Base-by-base conservation (phyloP, 2,329 filamentous ascomycete genomes). In the Microthyrium microscopicum region DNA sequence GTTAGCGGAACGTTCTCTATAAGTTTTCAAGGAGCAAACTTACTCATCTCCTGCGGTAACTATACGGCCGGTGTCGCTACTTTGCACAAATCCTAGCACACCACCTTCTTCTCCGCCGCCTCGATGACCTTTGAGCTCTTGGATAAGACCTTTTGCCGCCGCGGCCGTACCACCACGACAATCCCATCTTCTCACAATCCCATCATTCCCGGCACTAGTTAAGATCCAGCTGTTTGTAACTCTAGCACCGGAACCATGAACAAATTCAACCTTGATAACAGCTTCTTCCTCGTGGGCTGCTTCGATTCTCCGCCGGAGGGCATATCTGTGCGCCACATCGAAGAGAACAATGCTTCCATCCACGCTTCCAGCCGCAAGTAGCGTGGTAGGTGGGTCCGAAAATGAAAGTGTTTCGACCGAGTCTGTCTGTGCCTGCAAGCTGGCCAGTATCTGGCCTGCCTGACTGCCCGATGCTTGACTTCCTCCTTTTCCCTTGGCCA, bases 231-330 rank as follows among this genome's bases (percentile, higher is more conserved):
- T 31, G 17, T 31, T 29, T 15, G 19, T 16, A 16, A 38, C 50
- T 42, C 57, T 29, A 28, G 39, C 28, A 2, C 49, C 49, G 29
- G 54, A 44, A 21, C 43, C 59, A 49, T 63, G 62, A 38, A 92
- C 70, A 48, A 93, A 98, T 39, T 94, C 83, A 4, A 95, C 73
- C 57, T 91, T 87, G 40, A 95, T 87, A 15, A 98, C 82, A 1
- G 82, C 77, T 47, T 56, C 51, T 27, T 56, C 54, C 4, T 85
- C 78, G 52, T 92, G 87, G 1, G 82, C 85, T 31, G 78, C 77
- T 32, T 68, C 66, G 42, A 95, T 81, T 49, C 84, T 75, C 35
- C 82, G 64, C 33, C 89, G 69, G n/a, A 91, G 72, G 3, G 84
- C 80, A 49, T 93, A 95, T 33, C 80, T 74, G 44, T 89, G 77